phyloP scores from a whole-genome alignment of 1,139 yeast genomes.

The Nakaseomyces kungkrabaensis region DNA sequence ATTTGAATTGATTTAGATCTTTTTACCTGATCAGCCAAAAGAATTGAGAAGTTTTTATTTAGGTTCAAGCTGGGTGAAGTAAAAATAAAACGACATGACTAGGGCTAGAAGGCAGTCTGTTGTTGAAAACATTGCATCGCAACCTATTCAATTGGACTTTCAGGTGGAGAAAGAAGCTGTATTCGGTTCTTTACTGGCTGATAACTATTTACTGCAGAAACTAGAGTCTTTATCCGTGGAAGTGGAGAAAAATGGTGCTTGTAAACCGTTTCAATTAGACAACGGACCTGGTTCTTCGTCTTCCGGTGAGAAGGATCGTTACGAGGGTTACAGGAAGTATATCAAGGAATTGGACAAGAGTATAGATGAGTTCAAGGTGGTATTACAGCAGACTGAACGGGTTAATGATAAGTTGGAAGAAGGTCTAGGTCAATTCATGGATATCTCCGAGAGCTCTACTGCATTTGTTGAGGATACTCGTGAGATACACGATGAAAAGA shows the following conservation, averaged over 20 bases:
- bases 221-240: conserved; percentile 16
- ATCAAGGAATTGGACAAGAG: conserved; percentile 15
- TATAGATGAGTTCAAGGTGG: conserved; percentile 14
- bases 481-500: conserved; percentile 43
- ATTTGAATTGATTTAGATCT: too few relatives aligned
- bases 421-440: conserved; percentile 13
- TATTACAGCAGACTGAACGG: conserved; percentile 14
- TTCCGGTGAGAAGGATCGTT: neutral
- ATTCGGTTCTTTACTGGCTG: conserved; percentile 17
- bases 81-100: neutral
- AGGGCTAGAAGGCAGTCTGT: conserved; percentile 17
- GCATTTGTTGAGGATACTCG: conserved; percentile 28
- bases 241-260: conserved; percentile 1
- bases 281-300: neutral
- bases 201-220: conserved; percentile 18
- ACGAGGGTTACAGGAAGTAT: conserved; percentile 6
- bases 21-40: too few relatives aligned
- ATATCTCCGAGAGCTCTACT: conserved; percentile 12
- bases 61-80: too few relatives aligned
- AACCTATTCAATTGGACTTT: conserved; percentile 6
- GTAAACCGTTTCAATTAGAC: neutral
- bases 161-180: conserved; percentile 8
- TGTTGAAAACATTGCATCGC: conserved; percentile 23
- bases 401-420: conserved; percentile 14
- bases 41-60: too few relatives aligned